Evolutionary conservation across 768 basidiomycete species (phyloP).

Genomic region (Pisolithus orientalis): DNA sequence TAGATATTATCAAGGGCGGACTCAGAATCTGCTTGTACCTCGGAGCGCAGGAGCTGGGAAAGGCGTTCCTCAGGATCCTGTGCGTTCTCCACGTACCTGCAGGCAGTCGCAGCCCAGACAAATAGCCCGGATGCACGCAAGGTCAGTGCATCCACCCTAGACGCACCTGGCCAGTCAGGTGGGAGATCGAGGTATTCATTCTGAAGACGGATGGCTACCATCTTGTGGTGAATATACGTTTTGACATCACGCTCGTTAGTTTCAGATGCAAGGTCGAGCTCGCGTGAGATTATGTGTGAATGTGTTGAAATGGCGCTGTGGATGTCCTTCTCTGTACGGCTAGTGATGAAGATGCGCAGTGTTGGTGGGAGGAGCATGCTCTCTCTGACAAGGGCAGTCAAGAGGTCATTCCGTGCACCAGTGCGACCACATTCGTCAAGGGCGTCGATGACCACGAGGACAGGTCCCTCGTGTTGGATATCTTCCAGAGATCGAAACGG

Average conservation of each 20-base stretch:
- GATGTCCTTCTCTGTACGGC: constrained; percentile 28
- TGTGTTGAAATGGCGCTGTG: constrained; percentile 6
- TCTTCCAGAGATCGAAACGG: constrained; percentile 17
- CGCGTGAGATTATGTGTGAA: constrained; percentile 9
- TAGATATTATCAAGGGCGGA: constrained; percentile 25
- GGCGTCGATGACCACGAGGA: constrained; percentile 30
- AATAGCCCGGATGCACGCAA: constrained; percentile 28
- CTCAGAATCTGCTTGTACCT: constrained; percentile 20
- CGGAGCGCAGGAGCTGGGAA: constrained; percentile 14
- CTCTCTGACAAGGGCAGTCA: constrained; percentile 23
- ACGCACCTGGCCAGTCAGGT: constrained; percentile 25
- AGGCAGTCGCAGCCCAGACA: constrained; percentile 29
- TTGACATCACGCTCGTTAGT: constrained; percentile 21
- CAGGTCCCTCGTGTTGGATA: constrained; percentile 19
- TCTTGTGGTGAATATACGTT: constrained; percentile 19
- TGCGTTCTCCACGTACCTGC: constrained; percentile 24
- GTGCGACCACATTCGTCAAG: constrained; percentile 29
- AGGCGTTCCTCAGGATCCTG: constrained; percentile 27
- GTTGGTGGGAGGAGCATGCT: constrained; percentile 13
- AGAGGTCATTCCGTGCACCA: constrained; percentile 19
- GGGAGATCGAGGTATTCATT: constrained; percentile 22
- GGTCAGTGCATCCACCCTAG: constrained; percentile 10
- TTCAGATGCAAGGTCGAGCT: constrained; percentile 23
- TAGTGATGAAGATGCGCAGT: constrained; percentile 27
- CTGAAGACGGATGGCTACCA: constrained; percentile 20